Evolutionary conservation across 495 filamentous ascomycete species (phyloP).

Genomic region (Bathelium albidoporum): DNA sequence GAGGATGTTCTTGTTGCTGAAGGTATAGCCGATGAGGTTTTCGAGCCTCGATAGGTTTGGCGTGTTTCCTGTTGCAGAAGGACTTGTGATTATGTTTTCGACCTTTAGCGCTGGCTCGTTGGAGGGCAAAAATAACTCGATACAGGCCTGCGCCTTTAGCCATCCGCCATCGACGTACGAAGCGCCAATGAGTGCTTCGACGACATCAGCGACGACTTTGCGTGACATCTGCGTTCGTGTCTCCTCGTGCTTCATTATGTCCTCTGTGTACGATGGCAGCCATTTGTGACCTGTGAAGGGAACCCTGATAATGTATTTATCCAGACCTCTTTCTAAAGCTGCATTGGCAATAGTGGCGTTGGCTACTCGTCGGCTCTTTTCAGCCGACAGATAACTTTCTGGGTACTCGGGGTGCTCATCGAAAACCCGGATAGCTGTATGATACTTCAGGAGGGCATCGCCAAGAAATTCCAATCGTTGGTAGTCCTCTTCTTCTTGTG

Average conservation of each 20-base stretch:
- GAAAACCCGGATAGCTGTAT: conserved; percentile 55
- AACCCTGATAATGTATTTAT: conserved; percentile 62
- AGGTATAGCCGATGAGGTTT: conserved; percentile 55
- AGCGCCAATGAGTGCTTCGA: conserved; percentile 78
- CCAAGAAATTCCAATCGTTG: conserved; percentile 85
- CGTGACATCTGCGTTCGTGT: conserved; percentile 45
- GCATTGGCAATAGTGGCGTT: conserved; percentile 60
- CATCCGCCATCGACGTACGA: conserved; percentile 62
- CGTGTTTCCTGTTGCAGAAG: conserved; percentile 10
- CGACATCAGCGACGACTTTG: conserved; percentile 81
- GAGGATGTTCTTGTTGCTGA: conserved; percentile 60
- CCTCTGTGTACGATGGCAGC: conserved; percentile 51
- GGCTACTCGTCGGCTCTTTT: conserved; percentile 59
- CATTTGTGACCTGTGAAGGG: conserved; percentile 61
- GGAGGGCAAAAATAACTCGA: conserved; percentile 47
- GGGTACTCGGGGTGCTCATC: conserved; percentile 59
- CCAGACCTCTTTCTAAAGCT: conserved; percentile 52
- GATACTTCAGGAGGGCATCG: conserved; percentile 75
- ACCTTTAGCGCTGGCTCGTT: conserved; percentile 1
- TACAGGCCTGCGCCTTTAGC: conserved; percentile 51
- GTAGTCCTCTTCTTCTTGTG: conserved; percentile 57
- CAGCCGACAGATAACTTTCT: conserved; percentile 63
- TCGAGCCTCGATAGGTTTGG: conserved; percentile 20
- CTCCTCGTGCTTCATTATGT: conserved; percentile 29
- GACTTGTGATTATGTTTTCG: not conserved